Evolutionary conservation across 1,284 basidiomycete genomes (phyloP).

Genomic region (Cutaneotrichosporon sp.): DNA sequence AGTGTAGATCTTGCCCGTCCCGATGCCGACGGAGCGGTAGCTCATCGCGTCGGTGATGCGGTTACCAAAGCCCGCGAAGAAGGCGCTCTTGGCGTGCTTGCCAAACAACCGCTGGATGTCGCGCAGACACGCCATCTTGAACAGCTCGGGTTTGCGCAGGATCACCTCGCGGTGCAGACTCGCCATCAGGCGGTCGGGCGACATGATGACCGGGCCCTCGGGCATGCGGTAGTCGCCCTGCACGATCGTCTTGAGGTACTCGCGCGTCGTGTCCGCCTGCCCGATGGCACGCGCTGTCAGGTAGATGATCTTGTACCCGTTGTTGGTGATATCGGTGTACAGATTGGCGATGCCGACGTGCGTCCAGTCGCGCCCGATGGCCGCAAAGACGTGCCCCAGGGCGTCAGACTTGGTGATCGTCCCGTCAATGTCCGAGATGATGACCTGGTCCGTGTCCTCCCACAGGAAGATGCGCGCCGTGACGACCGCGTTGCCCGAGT

Average conservation of each 20-base stretch:
- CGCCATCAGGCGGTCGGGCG: slow-evolving; percentile 92
- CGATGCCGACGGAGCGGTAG: slow-evolving; percentile 93
- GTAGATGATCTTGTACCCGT: slow-evolving; percentile 99
- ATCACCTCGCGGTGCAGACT: slow-evolving; percentile 97
- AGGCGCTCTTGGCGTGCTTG: slow-evolving; percentile 64
- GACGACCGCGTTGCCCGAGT: slow-evolving; percentile 81
- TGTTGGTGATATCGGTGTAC: slow-evolving; percentile 93
- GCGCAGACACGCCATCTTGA: slow-evolving; percentile 99
- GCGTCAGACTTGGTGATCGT: slow-evolving; percentile 99
- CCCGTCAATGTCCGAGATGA: slow-evolving; percentile 98
- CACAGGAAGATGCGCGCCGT: slow-evolving; percentile 94
- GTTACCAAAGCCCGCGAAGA: slow-evolving; percentile 98
- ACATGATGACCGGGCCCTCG: slow-evolving; percentile 99
- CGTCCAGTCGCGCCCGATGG: slow-evolving; percentile 99
- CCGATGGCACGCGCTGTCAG: slow-evolving; percentile 97
- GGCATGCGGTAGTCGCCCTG: slow-evolving; percentile 95
- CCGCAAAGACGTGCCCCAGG: slow-evolving; percentile 94
- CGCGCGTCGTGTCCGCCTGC: slow-evolving; percentile 94
- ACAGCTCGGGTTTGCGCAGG: slow-evolving; percentile 97
- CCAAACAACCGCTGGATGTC: slow-evolving; percentile 95
- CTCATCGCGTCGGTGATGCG: slow-evolving; percentile 97
- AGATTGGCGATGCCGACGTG: slow-evolving; percentile 97
- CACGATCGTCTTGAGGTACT: slow-evolving; percentile 91
- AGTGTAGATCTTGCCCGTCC: slow-evolving; percentile 94
- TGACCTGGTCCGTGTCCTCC: slow-evolving; percentile 85